Evolutionary conservation across 495 filamentous ascomycete species (phyloP), one percentile per base, ranked within the genome.

Genomic region (Tuber microsphaerosporum): DNA sequence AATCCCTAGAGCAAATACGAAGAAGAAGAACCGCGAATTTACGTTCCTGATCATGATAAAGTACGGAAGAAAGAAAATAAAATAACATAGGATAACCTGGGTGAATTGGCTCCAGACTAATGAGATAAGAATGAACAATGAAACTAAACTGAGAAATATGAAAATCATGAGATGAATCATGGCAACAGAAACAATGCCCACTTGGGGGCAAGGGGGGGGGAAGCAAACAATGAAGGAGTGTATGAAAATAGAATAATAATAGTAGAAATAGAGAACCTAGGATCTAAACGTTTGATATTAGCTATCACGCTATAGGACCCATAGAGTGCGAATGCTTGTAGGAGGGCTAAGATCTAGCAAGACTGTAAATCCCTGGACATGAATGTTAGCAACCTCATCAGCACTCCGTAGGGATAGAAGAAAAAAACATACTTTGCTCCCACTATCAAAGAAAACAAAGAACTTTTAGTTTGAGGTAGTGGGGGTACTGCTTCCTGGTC

Each of bases 101-200:
- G 65, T 75, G 77, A 79, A 73, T 68, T 79, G 75, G 78, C 73
- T 73, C 76, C 77, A 79, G 73, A 79, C 70, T 77, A 75, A 77
- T 75, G 78, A 73, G 42, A 56, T 79, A 79, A 79, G 73, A 79
- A 79, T 79, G 61, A 48, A 79, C 76, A 79, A 68, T 41, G 71
- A 76, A 73, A 71, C 71, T 70, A 34, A 72, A 71, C 56, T 19
- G 56, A 34, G 26, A 65, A 65, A 61, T 61, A 61, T 31, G 51
- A 16, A 65, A 65, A 65, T 65, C 26, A 31, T 19, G 56, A 34
- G 16, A 65, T 65, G 56, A 65, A 65, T 65, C 56, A 65, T 31
- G 56, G 26, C 1, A 34, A 31, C 31, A 65, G 51, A 61, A 65
- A 65, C 56, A 17, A 34, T 34, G 26, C 26, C 56, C 56, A 65